Percentiles rank a stretch among this genome's conserved stretches.
Conservation (phyloP, 305 asterid genomes). For the Andrographis paniculata region DNA sequence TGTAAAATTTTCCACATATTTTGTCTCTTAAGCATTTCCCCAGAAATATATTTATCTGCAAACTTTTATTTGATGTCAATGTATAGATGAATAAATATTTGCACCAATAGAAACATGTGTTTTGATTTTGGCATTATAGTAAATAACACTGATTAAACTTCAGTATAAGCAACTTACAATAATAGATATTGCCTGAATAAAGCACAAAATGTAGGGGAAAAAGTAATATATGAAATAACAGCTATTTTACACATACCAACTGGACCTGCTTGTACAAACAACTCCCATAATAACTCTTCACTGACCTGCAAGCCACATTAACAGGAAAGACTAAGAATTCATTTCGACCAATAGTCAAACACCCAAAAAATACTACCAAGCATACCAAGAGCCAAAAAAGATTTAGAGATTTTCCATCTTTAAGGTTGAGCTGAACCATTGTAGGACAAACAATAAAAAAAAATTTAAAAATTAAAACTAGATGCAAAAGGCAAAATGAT, state of each 20-base stretch:
- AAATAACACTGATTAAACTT: no score
- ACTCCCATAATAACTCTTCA: constrained; percentile 87
- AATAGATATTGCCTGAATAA: constrained; percentile 5
- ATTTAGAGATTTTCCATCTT: neutral
- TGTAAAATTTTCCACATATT: no score
- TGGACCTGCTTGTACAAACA: constrained; percentile 95
- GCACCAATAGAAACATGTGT: no score
- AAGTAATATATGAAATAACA: neutral
- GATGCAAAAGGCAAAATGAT: neutral
- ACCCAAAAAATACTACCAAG: neutral
- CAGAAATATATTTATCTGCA: no score
- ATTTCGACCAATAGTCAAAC: constrained; percentile 10
- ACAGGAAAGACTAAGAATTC: constrained; percentile 10
- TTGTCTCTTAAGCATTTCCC: no score
- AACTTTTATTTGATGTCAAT: no score
- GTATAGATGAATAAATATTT: no score
- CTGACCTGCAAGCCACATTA: constrained; percentile 40
- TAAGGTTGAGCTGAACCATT: neutral
- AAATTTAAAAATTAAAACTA: no score
- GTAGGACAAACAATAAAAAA: neutral
- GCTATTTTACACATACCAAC: constrained; percentile 49
- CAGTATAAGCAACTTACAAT: neutral
- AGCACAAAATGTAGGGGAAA: neutral
- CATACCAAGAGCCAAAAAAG: neutral
- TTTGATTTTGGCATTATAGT: no score